Evolutionary conservation across 2,329 filamentous ascomycete species (phyloP), one percentile per base, ranked within the genome.

Genomic region (Trichophyton simii): DNA sequence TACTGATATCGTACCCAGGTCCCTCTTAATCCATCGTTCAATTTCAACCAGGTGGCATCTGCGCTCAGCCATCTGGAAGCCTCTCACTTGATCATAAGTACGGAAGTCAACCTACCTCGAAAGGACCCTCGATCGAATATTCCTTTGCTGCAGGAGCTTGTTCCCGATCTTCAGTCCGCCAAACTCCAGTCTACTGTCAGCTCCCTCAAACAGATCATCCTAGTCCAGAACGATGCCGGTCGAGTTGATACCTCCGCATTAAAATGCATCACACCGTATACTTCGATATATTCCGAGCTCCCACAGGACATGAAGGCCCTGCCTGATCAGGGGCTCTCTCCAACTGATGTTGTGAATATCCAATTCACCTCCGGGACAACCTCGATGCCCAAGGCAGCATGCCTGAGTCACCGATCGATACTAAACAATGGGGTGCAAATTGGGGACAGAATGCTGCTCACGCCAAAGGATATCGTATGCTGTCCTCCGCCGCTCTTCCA

Each of bases 351-450:
- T 1, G 86, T 95, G 66, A 97, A 96, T 71, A 96, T 97, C 65
- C 92, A 97, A 73, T 97, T 97, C 77, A 99, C 94, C 0, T 92
- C 87, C 0, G 94, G 92, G n/a, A 97, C 94, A 0, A 97, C 94
- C 0, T 89, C 88, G 0, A 80, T 83, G 69, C 92, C 91, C 22
- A 97, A 97, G 76, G 94, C 94, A 0, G 92, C 92, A 1, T 95
- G 91, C 77, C 81, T 99, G 36, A 86, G 83, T 0, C 92, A 97
- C 75, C 82, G 80, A 2, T 86, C 82, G n/a, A 92, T 97, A 65
- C 80, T 99, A 64, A 99, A 97, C 75, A 97, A 97, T 71, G 94
- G 91, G 36, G 80, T 82, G 31, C 83, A 91, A 61, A 95, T 97
- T 66, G 94, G 88, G 0, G 78, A 86, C 67, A 82, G 91, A 50